A percentile compares a stretch with the other conserved stretches of the same genome.
phyloP scores from a whole-genome alignment of 2,329 filamentous ascomycete genomes.

The Dichotomopilus funicola region DNA sequence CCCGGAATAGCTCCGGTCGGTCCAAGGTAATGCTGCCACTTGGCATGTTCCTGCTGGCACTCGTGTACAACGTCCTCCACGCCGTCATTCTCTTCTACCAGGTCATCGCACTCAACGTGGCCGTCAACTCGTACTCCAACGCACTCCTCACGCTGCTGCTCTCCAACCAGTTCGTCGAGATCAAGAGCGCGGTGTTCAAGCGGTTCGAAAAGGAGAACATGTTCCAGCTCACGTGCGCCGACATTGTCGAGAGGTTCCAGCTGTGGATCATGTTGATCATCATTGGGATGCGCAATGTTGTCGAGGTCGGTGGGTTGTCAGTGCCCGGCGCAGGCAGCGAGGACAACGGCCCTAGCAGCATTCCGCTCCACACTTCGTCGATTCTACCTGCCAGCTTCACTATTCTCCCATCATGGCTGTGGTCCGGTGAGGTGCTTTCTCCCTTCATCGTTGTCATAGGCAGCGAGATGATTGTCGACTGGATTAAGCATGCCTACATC shows the following conservation, averaged over 20 bases:
- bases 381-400: constrained; percentile 89
- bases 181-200: constrained; percentile 98
- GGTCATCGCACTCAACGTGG: constrained; percentile 94
- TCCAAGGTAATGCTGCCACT: constrained; percentile 86
- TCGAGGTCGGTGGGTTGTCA: constrained; percentile 84
- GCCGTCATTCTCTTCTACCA: constrained; percentile 90
- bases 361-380: constrained; percentile 60
- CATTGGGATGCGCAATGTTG: constrained; percentile 91
- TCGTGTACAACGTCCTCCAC: constrained; percentile 83
- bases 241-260: constrained; percentile 95
- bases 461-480: constrained; percentile 94
- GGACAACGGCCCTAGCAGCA: constrained; percentile 43
- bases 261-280: constrained; percentile 96
- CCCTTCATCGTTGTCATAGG: constrained; percentile 92
- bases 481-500: constrained; percentile 95
- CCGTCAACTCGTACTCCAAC: constrained; percentile 97
- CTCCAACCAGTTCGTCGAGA: constrained; percentile 98
- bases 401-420: constrained; percentile 70
- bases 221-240: constrained; percentile 92
- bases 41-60: constrained; percentile 81
- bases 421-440: constrained; percentile 77
- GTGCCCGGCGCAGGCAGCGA: constrained; percentile 49
- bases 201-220: constrained; percentile 97
- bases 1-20: constrained; percentile 77
- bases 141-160: constrained; percentile 85